A percentile compares a stretch with the other conserved stretches of the same genome.
Conservation (phyloP, 371 early-diverging fungal species). For the Mortierella sp. region DNA sequence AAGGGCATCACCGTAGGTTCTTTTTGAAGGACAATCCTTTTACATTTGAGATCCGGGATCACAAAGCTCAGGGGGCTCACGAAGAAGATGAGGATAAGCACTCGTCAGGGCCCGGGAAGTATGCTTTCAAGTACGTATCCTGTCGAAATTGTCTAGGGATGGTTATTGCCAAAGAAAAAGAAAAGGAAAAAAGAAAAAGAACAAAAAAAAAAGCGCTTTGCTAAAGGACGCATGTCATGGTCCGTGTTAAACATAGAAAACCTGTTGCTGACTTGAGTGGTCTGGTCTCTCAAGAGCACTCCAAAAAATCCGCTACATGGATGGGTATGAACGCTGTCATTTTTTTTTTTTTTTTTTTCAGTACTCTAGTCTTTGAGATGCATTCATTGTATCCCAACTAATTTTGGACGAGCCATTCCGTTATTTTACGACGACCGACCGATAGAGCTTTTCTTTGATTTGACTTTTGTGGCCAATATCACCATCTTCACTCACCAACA, state of each 20-base stretch:
- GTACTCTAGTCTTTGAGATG: background rate
- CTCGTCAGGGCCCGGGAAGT: constrained; percentile 13
- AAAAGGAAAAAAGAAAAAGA: background rate
- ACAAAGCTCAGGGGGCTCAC: background rate
- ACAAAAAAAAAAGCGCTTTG: background rate
- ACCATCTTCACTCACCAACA: constrained; percentile 63
- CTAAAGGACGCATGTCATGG: no score
- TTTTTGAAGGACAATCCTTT: constrained; percentile 26
- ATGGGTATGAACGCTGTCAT: constrained; percentile 21
- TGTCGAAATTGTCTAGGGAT: no score
- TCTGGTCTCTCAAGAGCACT: background rate
- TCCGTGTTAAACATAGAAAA: constrained; percentile 6
- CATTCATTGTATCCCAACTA: no score
- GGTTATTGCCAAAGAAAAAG: background rate
- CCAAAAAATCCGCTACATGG: constrained; percentile 39
- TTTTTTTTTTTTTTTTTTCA: background rate
- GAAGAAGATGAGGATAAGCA: constrained; percentile 4
- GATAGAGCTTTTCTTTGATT: constrained; percentile 31
- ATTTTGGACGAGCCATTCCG: no score
- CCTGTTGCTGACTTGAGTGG: constrained; percentile 26
- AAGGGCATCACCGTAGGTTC: constrained; percentile 14
- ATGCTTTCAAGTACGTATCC: constrained; percentile 32
- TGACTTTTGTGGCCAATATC: constrained; percentile 43
- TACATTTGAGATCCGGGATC: constrained; percentile 26
- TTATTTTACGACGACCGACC: no score